Base-by-base conservation (phyloP, 169 alveolate species). In the Plasmodium adleri region DNA sequence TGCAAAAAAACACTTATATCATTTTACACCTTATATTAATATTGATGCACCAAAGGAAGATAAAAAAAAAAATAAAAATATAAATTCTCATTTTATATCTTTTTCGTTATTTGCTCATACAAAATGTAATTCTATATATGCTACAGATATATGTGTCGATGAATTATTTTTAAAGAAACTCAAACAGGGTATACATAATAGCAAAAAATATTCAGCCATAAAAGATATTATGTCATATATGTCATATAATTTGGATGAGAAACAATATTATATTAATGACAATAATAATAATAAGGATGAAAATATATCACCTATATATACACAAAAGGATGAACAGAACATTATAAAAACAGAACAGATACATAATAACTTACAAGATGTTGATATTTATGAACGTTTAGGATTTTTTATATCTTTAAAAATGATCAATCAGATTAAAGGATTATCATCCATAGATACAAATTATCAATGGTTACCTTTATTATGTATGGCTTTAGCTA, bases 391-490 rank as follows among this genome's bases (percentile, higher is more conserved):
- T 24, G 92, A 86, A 56, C 62, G 92, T n/a, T 52, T 86, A 50
- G 92, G 92, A 3, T 86, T 86, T 62, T 86, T 86, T 71, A 59
- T 72, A 60, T 52, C 92, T 56, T 49, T 86, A 60, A 86, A 86
- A 15, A 60, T 86, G 58, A 26, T 71, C 26, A 86, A 86, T 66
- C 88, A 86, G 62, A 86, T 72, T 71, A 86, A 86, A 50, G 92
- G 92, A 5, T 63, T 86, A 15, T 67, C 92, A 39, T 86, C 92
- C 1, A 17, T 86, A 17, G 92, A 86, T 58, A 60, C 92, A 62
- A 86, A 60, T 26, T 86, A 86, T 47, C 92, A 86, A 60, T 86
- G 92, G 92, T 56, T 86, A 20, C 92, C 92, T 24, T n/a, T 86
- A 56, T 17, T 86, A 52, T 86, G 49, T 54, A 86, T 86, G 92